These are phyloP conservation scores for Marchantia polymorpha DNA, from an alignment of 225 moss, liverwort and hornwort genomes.

Conservation along the genomic window DNA sequence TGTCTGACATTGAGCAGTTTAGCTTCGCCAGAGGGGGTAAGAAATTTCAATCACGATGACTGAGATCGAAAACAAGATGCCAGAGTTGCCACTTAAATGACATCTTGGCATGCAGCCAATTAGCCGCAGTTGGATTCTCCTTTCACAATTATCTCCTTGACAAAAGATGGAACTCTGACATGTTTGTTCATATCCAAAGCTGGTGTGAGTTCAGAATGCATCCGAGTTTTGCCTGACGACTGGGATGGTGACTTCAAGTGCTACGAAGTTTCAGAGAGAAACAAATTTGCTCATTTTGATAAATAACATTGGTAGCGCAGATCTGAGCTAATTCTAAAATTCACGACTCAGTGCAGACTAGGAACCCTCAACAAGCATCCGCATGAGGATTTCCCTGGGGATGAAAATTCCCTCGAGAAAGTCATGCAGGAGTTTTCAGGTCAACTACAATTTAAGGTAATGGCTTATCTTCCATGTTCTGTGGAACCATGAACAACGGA, in stretches of 20 bases:
- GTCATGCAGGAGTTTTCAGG: conserved; percentile 17
- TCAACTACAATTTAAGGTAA: conserved; percentile 32
- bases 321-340: background rate
- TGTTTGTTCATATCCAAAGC: background rate
- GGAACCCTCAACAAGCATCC: conserved; percentile 9
- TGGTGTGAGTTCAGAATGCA: background rate
- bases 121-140: background rate
- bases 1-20: background rate
- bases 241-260: background rate
- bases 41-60: background rate
- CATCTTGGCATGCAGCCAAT: background rate
- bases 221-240: background rate
- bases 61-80: background rate
- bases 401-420: conserved; percentile 20
- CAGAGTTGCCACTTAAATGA: background rate
- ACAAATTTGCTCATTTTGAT: no score
- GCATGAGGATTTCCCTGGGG: background rate
- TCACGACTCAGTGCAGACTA: conserved; percentile 36
- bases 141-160: background rate
- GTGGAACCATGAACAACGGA: background rate
- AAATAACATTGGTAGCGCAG: background rate
- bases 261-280: background rate
- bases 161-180: background rate
- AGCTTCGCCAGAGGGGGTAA: background rate
- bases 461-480: background rate